A percentile compares a stretch with the other conserved stretches of the same genome.
phyloP scores from a whole-genome alignment of 441 rosid genomes.

The Breynia disticha region DNA sequence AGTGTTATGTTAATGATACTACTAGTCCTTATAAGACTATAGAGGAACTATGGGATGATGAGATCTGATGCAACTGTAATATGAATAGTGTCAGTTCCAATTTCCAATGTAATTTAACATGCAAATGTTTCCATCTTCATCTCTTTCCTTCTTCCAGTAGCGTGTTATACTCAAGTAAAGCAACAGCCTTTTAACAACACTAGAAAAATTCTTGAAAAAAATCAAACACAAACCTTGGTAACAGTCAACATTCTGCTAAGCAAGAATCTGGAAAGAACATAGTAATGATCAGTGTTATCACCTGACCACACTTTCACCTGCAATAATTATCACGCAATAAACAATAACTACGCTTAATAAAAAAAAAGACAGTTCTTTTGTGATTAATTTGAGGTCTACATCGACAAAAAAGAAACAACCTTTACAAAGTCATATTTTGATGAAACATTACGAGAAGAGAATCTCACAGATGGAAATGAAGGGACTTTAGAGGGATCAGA shows the following conservation, averaged over 20 bases:
- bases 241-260: slow-evolving; percentile 95
- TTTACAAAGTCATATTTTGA: slow-evolving; percentile 98
- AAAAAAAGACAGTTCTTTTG: not conserved
- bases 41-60: slow-evolving; percentile 69
- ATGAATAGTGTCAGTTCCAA: no score
- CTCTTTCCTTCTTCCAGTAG: no score
- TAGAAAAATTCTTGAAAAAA: no score
- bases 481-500: slow-evolving; percentile 14
- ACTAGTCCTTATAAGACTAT: slow-evolving; percentile 70
- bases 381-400: not conserved
- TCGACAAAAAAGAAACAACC: slow-evolving; percentile 25
- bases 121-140: no score
- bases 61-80: slow-evolving; percentile 25
- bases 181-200: no score
- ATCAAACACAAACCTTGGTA: slow-evolving; percentile 51
- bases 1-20: slow-evolving; percentile 49
- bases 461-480: slow-evolving; percentile 38
- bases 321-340: not conserved
- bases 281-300: slow-evolving; percentile 91
- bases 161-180: no score
- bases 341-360: not conserved
- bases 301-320: slow-evolving; percentile 99
- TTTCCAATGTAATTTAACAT: no score
- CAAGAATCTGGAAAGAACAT: slow-evolving; percentile 87
- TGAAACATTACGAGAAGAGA: slow-evolving; percentile 75